Conservation (phyloP, 2,329 filamentous ascomycete species). For the Neocatenulostroma microsporum region DNA sequence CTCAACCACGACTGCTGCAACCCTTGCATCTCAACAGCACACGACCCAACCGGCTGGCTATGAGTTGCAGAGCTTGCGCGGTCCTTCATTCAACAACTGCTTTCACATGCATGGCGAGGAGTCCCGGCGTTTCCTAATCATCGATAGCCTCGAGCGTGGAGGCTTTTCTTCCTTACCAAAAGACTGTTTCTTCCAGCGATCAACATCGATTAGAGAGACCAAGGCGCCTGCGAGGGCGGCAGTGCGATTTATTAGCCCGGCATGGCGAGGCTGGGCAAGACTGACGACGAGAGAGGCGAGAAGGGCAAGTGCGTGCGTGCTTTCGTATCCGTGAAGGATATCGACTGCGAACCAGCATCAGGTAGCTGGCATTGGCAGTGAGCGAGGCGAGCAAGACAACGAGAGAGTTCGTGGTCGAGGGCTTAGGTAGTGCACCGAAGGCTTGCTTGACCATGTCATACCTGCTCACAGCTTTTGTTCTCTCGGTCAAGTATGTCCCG, state of each 20-base stretch:
- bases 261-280: not conserved
- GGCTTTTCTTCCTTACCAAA: conserved; percentile 7
- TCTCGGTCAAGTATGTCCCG: too few species aligned
- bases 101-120: conserved; percentile 26
- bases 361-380: conserved; percentile 1
- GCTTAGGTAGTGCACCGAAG: conserved; percentile 19
- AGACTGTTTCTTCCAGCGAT: not conserved
- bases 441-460: too few species aligned
- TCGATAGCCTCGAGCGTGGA: conserved; percentile 14
- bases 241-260: not conserved
- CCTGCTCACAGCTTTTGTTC: too few species aligned
- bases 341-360: not conserved
- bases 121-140: conserved; percentile 16
- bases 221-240: not conserved
- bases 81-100: conserved; percentile 7
- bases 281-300: not conserved
- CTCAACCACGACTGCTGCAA: conserved; percentile 12
- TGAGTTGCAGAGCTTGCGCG: too few species aligned
- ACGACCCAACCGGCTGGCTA: not conserved
- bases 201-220: conserved; percentile 4
- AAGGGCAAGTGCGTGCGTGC: not conserved
- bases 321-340: not conserved
- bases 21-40: conserved; percentile 2
- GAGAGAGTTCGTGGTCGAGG: not conserved
- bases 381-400: not conserved